These are phyloP conservation scores for Candolleomyces aberdarensis DNA, from an alignment of 768 basidiomycete genomes.

Conservation along the genomic window DNA sequence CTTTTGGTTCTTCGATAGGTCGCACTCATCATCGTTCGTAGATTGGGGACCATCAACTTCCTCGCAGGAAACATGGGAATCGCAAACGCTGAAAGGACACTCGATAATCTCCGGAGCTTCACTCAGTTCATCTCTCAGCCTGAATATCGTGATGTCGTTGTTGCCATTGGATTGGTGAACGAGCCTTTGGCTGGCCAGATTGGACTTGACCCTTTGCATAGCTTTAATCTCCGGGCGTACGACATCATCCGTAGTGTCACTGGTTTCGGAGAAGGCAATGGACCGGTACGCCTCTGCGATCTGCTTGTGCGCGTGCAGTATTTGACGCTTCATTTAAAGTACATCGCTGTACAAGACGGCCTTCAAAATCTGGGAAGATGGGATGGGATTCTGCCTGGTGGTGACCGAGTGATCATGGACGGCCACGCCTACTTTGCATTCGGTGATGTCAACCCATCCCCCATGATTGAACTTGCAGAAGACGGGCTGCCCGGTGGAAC, in stretches of 20 bases:
- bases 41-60: constrained; percentile 54
- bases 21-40: constrained; percentile 5
- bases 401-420: constrained; percentile 62
- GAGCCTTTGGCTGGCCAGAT: constrained; percentile 49
- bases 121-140: constrained; percentile 82
- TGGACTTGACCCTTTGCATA: constrained; percentile 48
- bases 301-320: not conserved
- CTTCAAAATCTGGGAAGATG: constrained; percentile 43
- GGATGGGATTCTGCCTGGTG: constrained; percentile 52
- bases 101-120: constrained; percentile 72
- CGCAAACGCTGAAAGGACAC: constrained; percentile 77
- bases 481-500: constrained; percentile 36
- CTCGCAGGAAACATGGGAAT: constrained; percentile 76
- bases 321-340: constrained; percentile 26
- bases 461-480: constrained; percentile 28
- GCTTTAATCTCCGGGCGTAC: constrained; percentile 60
- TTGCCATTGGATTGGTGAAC: constrained; percentile 62
- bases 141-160: constrained; percentile 46
- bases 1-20: not conserved
- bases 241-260: constrained; percentile 65
- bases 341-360: constrained; percentile 47
- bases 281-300: constrained; percentile 27
- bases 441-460: constrained; percentile 33
- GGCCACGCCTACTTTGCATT: constrained; percentile 71
- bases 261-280: constrained; percentile 70